phyloP scores from a whole-genome alignment of 23 red algal species.

The Porphyridium purpureum region DNA sequence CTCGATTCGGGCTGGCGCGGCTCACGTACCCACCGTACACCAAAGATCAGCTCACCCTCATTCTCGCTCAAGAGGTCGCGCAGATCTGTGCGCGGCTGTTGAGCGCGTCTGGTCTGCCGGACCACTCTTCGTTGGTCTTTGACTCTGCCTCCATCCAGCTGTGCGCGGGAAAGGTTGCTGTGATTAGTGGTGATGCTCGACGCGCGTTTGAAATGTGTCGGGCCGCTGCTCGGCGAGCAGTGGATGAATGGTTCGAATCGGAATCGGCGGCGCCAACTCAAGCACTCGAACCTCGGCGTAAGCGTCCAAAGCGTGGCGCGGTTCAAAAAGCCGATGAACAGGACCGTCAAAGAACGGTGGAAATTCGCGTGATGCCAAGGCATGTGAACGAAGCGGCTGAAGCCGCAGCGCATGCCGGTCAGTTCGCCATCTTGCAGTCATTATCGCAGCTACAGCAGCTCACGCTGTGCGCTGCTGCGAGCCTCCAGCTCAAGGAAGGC shows the following conservation, averaged over 20 bases:
- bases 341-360: too few relatives aligned
- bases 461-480: too few relatives aligned
- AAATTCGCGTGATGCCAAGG: too few relatives aligned
- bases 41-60: slow-evolving; percentile 41
- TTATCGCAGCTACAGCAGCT: too few relatives aligned
- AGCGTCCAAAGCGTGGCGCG: too few relatives aligned
- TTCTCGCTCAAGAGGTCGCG: slow-evolving; percentile 22
- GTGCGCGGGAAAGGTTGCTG: slow-evolving; percentile 54
- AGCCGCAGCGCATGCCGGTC: too few relatives aligned
- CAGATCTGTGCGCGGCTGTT: slow-evolving; percentile 1
- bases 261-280: background rate
- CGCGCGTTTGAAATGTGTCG: slow-evolving; percentile 38
- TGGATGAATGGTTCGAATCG: background rate
- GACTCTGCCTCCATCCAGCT: slow-evolving; percentile 25
- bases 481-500: too few relatives aligned
- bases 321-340: too few relatives aligned
- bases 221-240: background rate
- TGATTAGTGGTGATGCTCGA: slow-evolving; percentile 75
- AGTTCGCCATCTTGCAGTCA: too few relatives aligned
- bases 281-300: too few relatives aligned
- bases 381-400: too few relatives aligned
- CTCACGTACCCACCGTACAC: slow-evolving; percentile 68
- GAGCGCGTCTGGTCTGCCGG: background rate
- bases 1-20: slow-evolving; percentile 67
- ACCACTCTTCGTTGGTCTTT: background rate